Evolutionary conservation across 306 rosid species (phyloP).

Genomic region (Notholithocarpus densiflorus): DNA sequence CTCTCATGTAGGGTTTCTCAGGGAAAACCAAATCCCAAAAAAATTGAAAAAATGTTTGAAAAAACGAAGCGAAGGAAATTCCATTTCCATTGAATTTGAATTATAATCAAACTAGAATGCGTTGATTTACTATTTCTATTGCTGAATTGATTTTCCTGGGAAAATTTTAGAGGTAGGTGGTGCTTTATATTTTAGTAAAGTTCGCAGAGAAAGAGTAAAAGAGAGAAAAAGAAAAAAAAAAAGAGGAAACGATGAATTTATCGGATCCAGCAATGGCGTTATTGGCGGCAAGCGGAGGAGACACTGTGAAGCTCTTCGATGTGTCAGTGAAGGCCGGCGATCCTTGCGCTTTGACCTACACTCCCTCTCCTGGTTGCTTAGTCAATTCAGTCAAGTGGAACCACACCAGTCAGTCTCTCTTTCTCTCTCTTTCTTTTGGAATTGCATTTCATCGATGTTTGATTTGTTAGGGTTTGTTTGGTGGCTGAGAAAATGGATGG

Average conservation of each 20-base stretch:
- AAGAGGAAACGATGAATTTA: slow-evolving; percentile 22
- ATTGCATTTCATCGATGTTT: background rate
- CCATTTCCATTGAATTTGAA: background rate
- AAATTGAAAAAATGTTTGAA: background rate
- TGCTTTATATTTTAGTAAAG: background rate
- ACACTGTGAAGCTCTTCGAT: slow-evolving; percentile 91
- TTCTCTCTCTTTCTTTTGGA: background rate
- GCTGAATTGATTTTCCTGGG: slow-evolving; percentile 9
- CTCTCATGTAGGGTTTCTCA: slow-evolving; percentile 41
- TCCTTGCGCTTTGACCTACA: slow-evolving; percentile 83
- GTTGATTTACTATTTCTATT: background rate
- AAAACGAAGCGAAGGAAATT: too few species aligned
- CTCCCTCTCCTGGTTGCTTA: slow-evolving; percentile 73
- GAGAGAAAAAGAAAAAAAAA: background rate
- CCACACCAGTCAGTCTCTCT: slow-evolving; percentile 76
- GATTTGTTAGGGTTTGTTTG: background rate
- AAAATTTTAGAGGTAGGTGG: background rate
- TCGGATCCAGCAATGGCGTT: slow-evolving; percentile 74
- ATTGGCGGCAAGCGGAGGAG: slow-evolving; percentile 88
- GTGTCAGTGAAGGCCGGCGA: slow-evolving; percentile 76
- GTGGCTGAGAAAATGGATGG: background rate
- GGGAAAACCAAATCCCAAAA: slow-evolving; percentile 11
- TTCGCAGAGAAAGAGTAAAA: background rate
- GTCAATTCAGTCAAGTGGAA: slow-evolving; percentile 96
- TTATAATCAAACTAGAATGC: background rate